Conservation (phyloP, 2,329 filamentous ascomycete genomes). For the Nemania sp. region DNA sequence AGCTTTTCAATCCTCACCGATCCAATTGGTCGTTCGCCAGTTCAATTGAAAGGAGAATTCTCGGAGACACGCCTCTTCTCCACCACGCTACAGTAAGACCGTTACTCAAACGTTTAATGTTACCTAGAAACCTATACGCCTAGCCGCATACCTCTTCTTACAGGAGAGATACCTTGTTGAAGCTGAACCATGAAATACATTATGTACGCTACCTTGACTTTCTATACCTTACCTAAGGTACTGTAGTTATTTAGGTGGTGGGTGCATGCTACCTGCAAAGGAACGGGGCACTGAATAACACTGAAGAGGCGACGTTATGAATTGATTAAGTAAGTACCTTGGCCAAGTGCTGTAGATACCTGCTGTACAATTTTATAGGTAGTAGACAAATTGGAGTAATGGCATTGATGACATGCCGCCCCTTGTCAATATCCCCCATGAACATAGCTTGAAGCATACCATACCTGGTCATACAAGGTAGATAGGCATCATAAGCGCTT, state of each 20-base stretch:
- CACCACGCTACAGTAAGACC: constrained; percentile 16
- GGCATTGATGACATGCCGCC: constrained; percentile 28
- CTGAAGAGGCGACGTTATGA: neutral
- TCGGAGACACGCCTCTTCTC: constrained; percentile 26
- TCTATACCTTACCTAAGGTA: neutral
- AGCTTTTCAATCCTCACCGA: constrained; percentile 6
- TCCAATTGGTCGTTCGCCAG: constrained; percentile 17
- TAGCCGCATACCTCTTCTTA: neutral
- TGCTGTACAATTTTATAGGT: constrained; percentile 1
- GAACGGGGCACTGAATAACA: neutral
- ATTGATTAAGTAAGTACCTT: neutral
- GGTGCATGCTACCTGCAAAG: neutral
- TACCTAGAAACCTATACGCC: neutral
- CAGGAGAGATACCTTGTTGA: neutral
- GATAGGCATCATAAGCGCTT: constrained; percentile 13
- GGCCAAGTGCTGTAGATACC: neutral
- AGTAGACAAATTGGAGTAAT: constrained; percentile 16
- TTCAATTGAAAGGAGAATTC: constrained; percentile 30
- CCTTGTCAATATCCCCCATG: constrained; percentile 21
- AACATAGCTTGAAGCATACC: constrained; percentile 1
- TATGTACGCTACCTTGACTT: no score
- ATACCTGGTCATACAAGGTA: neutral
- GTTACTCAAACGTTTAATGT: neutral
- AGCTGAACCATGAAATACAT: neutral
- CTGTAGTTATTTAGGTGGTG: no score